These are phyloP conservation scores for Suhomyces chickasaworum DNA, from an alignment of 1,139 yeast genomes.

Conservation along the genomic window DNA sequence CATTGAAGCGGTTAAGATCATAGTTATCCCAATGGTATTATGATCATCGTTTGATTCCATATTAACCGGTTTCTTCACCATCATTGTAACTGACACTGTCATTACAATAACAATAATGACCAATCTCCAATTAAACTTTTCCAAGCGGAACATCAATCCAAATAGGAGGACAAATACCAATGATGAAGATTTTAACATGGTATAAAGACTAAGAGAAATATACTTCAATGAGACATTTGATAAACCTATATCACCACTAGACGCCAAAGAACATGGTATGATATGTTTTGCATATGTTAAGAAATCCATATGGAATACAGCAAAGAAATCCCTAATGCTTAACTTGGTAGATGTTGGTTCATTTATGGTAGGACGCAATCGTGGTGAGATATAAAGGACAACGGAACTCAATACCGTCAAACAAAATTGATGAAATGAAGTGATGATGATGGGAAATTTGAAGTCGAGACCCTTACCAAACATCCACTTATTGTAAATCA, in stretches of 20 bases:
- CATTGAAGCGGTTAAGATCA: slow-evolving; percentile 77
- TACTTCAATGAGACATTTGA: slow-evolving; percentile 81
- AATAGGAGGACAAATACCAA: slow-evolving; percentile 85
- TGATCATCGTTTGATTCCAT: slow-evolving; percentile 18
- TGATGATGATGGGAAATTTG: slow-evolving; percentile 79
- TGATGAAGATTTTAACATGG: slow-evolving; percentile 89
- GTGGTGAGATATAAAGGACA: slow-evolving; percentile 50
- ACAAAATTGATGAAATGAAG: slow-evolving; percentile 81
- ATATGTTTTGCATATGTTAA: slow-evolving; percentile 53
- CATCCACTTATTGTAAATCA: slow-evolving; percentile 98
- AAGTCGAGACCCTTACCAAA: slow-evolving; percentile 76
- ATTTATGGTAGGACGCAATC: slow-evolving; percentile 43
- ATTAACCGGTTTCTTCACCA: slow-evolving; percentile 59
- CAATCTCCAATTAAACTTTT: slow-evolving; percentile 66
- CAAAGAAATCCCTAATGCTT: slow-evolving; percentile 15
- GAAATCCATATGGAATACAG: slow-evolving; percentile 24
- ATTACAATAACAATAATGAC: slow-evolving; percentile 70
- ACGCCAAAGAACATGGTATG: slow-evolving; percentile 83
- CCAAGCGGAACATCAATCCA: slow-evolving; percentile 79
- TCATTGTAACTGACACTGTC: slow-evolving; percentile 81
- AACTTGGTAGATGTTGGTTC: slow-evolving; percentile 8
- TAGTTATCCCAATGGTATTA: slow-evolving; percentile 57
- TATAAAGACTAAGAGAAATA: slow-evolving; percentile 81
- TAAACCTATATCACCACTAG: slow-evolving; percentile 92
- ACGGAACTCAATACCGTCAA: slow-evolving; percentile 52